Evolutionary conservation across 2,329 filamentous ascomycete genomes (phyloP).

Genomic region (Fusarium multiceps): DNA sequence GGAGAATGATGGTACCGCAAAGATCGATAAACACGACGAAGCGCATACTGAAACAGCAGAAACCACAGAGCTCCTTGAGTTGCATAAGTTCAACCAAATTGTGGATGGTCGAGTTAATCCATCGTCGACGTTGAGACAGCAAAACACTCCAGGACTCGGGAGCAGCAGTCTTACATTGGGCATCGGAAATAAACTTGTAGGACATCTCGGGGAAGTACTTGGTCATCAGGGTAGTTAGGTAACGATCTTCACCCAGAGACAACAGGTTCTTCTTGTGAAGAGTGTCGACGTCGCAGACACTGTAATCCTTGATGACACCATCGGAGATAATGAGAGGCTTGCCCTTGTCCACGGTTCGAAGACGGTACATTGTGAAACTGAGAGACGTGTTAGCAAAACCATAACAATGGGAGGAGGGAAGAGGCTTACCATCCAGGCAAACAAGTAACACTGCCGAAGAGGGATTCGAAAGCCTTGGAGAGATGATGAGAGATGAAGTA

Average conservation of each 20-base stretch:
- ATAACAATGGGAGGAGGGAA: neutral
- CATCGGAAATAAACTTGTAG: slow-evolving; percentile 95
- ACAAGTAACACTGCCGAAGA: slow-evolving; percentile 98
- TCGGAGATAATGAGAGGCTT: slow-evolving; percentile 95
- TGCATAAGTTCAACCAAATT: slow-evolving; percentile 92
- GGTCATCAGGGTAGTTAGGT: slow-evolving; percentile 96
- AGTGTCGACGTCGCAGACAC: slow-evolving; percentile 89
- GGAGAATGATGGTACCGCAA: slow-evolving; percentile 90
- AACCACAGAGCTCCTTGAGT: slow-evolving; percentile 94
- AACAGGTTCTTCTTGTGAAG: slow-evolving; percentile 97
- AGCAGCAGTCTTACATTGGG: slow-evolving; percentile 91
- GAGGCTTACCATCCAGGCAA: slow-evolving; percentile 92
- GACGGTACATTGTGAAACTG: slow-evolving; percentile 99
- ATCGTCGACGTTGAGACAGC: slow-evolving; percentile 96
- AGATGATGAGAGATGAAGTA: slow-evolving; percentile 99
- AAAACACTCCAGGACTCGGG: slow-evolving; percentile 94
- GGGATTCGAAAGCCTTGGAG: slow-evolving; percentile 95
- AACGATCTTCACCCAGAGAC: slow-evolving; percentile 96
- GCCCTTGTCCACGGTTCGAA: slow-evolving; percentile 92
- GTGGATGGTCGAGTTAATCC: slow-evolving; percentile 99
- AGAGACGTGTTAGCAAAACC: slow-evolving; percentile 45
- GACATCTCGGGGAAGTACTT: slow-evolving; percentile 97
- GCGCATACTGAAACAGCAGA: slow-evolving; percentile 98
- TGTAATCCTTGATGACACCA: slow-evolving; percentile 87
- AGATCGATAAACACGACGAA: slow-evolving; percentile 97